Conservation (phyloP, 139 green algal species). For the Chlorella vulgaris region DNA sequence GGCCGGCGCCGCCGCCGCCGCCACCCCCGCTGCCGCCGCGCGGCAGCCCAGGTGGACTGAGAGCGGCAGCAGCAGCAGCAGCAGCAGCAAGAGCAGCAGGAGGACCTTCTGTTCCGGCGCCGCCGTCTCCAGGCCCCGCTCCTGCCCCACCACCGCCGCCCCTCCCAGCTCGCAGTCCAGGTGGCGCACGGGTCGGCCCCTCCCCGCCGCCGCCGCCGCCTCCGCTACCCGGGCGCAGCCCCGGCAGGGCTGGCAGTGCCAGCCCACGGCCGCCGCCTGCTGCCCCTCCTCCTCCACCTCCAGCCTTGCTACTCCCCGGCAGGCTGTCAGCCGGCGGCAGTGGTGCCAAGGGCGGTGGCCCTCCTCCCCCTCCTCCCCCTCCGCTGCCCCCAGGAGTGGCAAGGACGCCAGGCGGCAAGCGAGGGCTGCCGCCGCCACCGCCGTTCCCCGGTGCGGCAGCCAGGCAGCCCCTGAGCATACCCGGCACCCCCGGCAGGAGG, state of each 20-base stretch:
- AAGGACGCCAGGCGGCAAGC: background rate
- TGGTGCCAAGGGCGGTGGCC: too few species aligned
- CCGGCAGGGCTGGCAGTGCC: background rate
- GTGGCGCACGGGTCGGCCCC: background rate
- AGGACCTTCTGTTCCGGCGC: background rate
- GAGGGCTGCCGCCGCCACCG: background rate
- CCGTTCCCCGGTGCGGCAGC: background rate
- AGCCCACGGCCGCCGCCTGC: background rate
- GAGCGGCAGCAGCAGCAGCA: slow-evolving; percentile 12
- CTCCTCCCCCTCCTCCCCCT: too few species aligned
- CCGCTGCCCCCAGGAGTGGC: background rate
- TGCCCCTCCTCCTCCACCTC: background rate
- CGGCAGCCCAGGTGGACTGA: background rate
- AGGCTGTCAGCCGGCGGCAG: too few species aligned
- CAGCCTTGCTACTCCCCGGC: too few species aligned
- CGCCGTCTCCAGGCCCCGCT: too few species aligned
- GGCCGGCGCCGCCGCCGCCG: background rate
- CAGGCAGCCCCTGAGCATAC: slow-evolving; percentile 13
- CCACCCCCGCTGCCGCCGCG: background rate
- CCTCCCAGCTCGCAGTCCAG: background rate
- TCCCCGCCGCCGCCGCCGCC: slow-evolving; percentile 5
- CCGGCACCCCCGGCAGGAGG: background rate
- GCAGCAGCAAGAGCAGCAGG: background rate
- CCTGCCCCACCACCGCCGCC: background rate
- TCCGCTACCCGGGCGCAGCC: background rate